Percentiles rank a stretch among this genome's conserved stretches.
These are phyloP conservation scores for Escallonia herrerae DNA, from an alignment of 129 eudicot genomes.

Conservation along the genomic window DNA sequence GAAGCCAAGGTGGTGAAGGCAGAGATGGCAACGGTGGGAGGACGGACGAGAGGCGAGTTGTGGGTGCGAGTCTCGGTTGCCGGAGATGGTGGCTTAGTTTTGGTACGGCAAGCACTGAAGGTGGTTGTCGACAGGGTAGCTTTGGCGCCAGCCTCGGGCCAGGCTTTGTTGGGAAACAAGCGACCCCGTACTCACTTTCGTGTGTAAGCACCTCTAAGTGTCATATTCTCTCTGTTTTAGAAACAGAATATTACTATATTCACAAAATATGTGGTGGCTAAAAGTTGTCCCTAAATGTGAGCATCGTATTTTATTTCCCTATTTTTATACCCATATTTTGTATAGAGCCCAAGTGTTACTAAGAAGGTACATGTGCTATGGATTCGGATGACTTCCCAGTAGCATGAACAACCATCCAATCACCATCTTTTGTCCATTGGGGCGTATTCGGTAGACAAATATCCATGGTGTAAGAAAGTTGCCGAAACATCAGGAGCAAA, in stretches of 20 bases:
- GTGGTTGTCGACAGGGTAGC: constrained; percentile 39
- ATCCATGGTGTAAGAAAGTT: too few relatives aligned
- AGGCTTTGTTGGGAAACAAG: constrained; percentile 42
- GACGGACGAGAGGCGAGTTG: constrained; percentile 59
- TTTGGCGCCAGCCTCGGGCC: constrained; percentile 21
- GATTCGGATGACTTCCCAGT: too few relatives aligned
- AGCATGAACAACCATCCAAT: too few relatives aligned
- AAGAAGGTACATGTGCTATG: constrained; percentile 8
- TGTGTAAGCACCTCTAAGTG: background rate
- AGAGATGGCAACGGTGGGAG: constrained; percentile 80
- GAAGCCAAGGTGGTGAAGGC: constrained; percentile 48
- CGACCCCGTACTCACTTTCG: constrained; percentile 42
- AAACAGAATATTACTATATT: background rate
- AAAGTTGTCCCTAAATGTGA: background rate
- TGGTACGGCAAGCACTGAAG: constrained; percentile 43
- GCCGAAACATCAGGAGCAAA: too few relatives aligned
- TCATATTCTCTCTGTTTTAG: background rate
- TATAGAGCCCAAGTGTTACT: background rate
- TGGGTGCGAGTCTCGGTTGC: constrained; percentile 41
- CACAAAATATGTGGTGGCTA: background rate
- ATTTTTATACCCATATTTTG: too few relatives aligned
- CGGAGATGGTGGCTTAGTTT: constrained; percentile 34
- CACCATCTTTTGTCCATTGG: too few relatives aligned
- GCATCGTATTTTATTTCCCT: background rate
- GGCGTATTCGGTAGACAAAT: too few relatives aligned